A percentile compares a stretch with the other conserved stretches of the same genome.
Evolutionary conservation across 805 yeast species (phyloP).

Genomic region (Wickerhamomyces tratensis): DNA sequence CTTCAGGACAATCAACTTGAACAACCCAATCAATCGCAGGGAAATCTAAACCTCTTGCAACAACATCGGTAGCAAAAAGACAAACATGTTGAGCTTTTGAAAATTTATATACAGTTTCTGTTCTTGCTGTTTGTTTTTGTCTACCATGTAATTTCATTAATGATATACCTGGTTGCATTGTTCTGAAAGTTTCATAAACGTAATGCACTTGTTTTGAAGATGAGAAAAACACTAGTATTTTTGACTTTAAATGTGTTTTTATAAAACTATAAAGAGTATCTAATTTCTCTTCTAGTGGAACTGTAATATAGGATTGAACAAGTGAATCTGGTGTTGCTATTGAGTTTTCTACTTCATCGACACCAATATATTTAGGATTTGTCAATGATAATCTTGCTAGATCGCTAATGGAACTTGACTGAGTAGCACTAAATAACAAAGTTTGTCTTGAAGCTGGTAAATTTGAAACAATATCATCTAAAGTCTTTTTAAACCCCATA

Average conservation of each 20-base stretch:
- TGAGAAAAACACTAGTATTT: constrained; percentile 73
- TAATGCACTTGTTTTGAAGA: constrained; percentile 46
- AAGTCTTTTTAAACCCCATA: constrained; percentile 62
- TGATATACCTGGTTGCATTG: constrained; percentile 33
- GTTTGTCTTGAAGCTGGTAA: constrained; percentile 90
- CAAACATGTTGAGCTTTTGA: constrained; percentile 38
- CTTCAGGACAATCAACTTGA: constrained; percentile 91
- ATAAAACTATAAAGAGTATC: constrained; percentile 66
- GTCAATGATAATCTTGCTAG: constrained; percentile 84
- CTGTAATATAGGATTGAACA: constrained; percentile 72
- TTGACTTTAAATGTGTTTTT: constrained; percentile 71
- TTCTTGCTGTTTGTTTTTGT: constrained; percentile 67
- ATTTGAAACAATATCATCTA: constrained; percentile 54
- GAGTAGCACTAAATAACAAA: constrained; percentile 90
- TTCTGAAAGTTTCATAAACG: constrained; percentile 22
- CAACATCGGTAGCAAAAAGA: constrained; percentile 96
- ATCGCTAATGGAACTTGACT: constrained; percentile 75
- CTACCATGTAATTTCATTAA: constrained; percentile 77
- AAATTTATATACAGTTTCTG: constrained; percentile 59
- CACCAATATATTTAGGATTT: constrained; percentile 84
- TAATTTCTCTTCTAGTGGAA: constrained; percentile 70
- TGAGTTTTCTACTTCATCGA: constrained; percentile 53
- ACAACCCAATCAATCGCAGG: constrained; percentile 91
- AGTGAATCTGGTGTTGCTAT: constrained; percentile 75
- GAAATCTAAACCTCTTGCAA: constrained; percentile 94